These are phyloP conservation scores for Syncephalastrum monosporum DNA, from an alignment of 371 early-diverging fungal genomes.

Conservation along the genomic window DNA sequence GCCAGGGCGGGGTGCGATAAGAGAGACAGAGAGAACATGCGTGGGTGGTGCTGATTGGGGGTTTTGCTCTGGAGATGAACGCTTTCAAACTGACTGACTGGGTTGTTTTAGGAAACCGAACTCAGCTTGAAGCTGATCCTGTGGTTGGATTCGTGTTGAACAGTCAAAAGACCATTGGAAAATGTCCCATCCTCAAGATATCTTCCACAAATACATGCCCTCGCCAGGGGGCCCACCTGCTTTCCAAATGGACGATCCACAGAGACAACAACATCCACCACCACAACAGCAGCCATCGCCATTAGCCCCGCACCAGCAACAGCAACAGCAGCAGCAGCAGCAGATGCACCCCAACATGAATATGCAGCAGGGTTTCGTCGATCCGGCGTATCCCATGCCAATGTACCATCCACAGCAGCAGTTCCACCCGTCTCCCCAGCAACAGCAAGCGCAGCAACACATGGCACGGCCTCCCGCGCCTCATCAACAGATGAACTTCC, in stretches of 20 bases:
- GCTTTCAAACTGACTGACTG: too few species aligned
- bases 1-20: too few species aligned
- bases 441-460: conserved; percentile 10
- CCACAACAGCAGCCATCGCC: conserved; percentile 13
- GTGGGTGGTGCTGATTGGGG: too few species aligned
- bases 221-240: conserved; percentile 9
- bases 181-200: conserved; percentile 26
- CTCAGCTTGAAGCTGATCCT: too few species aligned
- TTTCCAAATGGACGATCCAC: conserved; percentile 17
- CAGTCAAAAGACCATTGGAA: not conserved
- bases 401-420: conserved; percentile 20
- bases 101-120: too few species aligned
- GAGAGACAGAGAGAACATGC: too few species aligned
- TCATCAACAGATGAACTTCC: conserved; percentile 18
- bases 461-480: conserved; percentile 7
- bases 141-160: too few species aligned
- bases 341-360: conserved; percentile 20
- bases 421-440: conserved; percentile 17
- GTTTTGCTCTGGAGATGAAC: too few species aligned
- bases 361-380: conserved; percentile 13
- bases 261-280: conserved; percentile 3
- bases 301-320: conserved; percentile 13
- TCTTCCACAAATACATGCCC: conserved; percentile 22
- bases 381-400: conserved; percentile 12
- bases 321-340: conserved; percentile 21